Percentiles rank a stretch among this genome's conserved stretches.
Conservation (phyloP, 2,329 filamentous ascomycete genomes). For the Nothophoma quercina region DNA sequence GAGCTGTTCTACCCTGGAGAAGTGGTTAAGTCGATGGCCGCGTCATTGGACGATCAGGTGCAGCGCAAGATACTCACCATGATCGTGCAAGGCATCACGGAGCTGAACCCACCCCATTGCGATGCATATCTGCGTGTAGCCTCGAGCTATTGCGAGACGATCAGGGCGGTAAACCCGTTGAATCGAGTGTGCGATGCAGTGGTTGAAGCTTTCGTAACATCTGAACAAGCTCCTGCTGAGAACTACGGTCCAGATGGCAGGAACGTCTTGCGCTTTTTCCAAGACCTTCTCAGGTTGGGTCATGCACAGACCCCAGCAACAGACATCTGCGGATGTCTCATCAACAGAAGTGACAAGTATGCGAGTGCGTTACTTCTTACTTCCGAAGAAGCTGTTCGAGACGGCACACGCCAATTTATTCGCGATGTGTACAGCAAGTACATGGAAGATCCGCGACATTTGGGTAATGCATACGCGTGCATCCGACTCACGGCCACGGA, state of each 20-base stretch:
- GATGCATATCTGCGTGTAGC: slow-evolving; percentile 45
- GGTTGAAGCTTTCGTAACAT: slow-evolving; percentile 24
- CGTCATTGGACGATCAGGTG: slow-evolving; percentile 22
- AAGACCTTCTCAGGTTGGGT: not conserved
- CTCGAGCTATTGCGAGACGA: slow-evolving; percentile 40
- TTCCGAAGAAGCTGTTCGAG: slow-evolving; percentile 39
- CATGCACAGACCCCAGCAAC: not conserved
- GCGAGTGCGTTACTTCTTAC: slow-evolving; percentile 38
- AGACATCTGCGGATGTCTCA: slow-evolving; percentile 30
- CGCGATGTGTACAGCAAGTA: slow-evolving; percentile 32
- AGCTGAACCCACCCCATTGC: slow-evolving; percentile 33
- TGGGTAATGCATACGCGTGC: slow-evolving; percentile 21
- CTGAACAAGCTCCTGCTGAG: slow-evolving; percentile 16
- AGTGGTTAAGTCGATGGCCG: slow-evolving; percentile 43
- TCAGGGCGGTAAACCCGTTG: slow-evolving; percentile 22
- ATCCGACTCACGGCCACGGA: not conserved
- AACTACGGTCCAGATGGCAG: slow-evolving; percentile 32
- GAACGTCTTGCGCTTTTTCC: slow-evolving; percentile 38
- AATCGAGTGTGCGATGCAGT: slow-evolving; percentile 31
- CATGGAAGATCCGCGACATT: slow-evolving; percentile 7
- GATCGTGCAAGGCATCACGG: slow-evolving; percentile 38
- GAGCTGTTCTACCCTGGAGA: slow-evolving; percentile 46
- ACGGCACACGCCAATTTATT: slow-evolving; percentile 28
- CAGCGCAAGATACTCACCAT: slow-evolving; percentile 33
- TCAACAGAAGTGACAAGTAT: slow-evolving; percentile 28